Base-by-base conservation (phyloP, 2,329 filamentous ascomycete genomes). In the Pestalotiopsis sp. region DNA sequence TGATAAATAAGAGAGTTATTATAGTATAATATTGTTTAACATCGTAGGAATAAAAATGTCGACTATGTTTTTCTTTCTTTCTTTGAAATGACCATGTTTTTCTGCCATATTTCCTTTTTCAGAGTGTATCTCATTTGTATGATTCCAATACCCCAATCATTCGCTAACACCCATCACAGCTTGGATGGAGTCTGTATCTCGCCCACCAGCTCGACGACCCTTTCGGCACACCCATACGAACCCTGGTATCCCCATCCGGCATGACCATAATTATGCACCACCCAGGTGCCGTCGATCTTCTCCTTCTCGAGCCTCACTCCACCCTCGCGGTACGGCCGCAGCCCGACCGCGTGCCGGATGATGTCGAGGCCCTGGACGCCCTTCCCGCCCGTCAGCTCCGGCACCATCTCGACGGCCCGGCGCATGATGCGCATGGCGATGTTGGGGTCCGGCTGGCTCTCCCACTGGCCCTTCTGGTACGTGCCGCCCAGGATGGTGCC, bases 401-500 rank as follows among this genome's bases (percentile, higher is more conserved):
- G 93, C 75, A 89, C 88, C 38, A 89, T 79, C 39, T 88, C 86
- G 5, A 93, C 84, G 25, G 87, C 86, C n/a, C 94, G 87, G 80
- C 91, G 90, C 93, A 97, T 96, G 77, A 97, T 97, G 13, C 94
- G 87, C 66, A 87, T 81, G 0, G 94, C 93, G n/a, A 94, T 85
- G 76, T 93, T 93, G 0, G 91, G 91, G 74, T 97, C 94, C 0
- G 92, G 90, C 72, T 91, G 87, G 49, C 90, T 87, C 73, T 96
- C 92, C 93, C 93, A 97, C 75, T 90, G 92, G 36, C 90, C 87
- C 74, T 91, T 88, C 78, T 94, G 91, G 75, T 97, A 93, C 61
- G 91, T 95, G 2, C 95, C 95, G n/a, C 94, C 95, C 2, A 97
- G 83, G 57, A 97, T 86, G 0, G 93, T 96, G 12, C 95, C 95